Evolutionary conservation across 768 basidiomycete species (phyloP).

Genomic region (Clathrus columnatus): DNA sequence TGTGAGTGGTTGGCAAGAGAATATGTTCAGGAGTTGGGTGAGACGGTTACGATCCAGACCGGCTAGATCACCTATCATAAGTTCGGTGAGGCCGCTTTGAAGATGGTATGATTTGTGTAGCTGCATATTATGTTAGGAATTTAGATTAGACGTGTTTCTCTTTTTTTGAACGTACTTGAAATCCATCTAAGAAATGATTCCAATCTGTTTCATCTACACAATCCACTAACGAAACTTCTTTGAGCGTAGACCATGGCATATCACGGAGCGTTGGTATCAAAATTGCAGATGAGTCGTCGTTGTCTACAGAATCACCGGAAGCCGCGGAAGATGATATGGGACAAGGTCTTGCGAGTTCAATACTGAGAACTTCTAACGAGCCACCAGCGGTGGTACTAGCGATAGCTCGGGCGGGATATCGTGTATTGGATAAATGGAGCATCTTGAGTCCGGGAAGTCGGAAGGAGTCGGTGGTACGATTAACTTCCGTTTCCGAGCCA

Average conservation of each 20-base stretch:
- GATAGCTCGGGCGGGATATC: not conserved
- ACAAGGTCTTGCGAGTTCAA: not conserved
- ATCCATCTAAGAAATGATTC: constrained; percentile 4
- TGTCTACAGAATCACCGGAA: not conserved
- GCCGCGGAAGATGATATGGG: not conserved
- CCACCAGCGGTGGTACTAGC: not conserved
- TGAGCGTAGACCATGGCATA: constrained; percentile 7
- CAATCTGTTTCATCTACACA: constrained; percentile 5
- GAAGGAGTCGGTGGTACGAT: not conserved
- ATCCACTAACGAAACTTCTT: constrained; percentile 3
- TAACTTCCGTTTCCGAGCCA: not conserved
- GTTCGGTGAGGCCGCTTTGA: not conserved
- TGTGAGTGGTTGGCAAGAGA: not conserved
- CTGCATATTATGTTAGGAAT: not conserved
- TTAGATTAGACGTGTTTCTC: not conserved
- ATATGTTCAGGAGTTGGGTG: constrained; percentile 1
- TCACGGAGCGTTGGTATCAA: constrained; percentile 5
- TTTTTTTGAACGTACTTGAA: constrained; percentile 7
- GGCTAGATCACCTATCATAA: constrained; percentile 6
- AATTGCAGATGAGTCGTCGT: not conserved
- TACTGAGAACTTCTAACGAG: constrained; percentile 1
- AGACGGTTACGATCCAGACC: constrained; percentile 1
- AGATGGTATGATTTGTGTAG: not conserved
- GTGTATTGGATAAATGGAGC: constrained; percentile 2
- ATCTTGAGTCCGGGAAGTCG: constrained; percentile 2